Evolutionary conservation across 371 early-diverging fungal genomes (phyloP), one percentile per base, ranked within the genome.

Genomic region (Rhizopus microsporus): DNA sequence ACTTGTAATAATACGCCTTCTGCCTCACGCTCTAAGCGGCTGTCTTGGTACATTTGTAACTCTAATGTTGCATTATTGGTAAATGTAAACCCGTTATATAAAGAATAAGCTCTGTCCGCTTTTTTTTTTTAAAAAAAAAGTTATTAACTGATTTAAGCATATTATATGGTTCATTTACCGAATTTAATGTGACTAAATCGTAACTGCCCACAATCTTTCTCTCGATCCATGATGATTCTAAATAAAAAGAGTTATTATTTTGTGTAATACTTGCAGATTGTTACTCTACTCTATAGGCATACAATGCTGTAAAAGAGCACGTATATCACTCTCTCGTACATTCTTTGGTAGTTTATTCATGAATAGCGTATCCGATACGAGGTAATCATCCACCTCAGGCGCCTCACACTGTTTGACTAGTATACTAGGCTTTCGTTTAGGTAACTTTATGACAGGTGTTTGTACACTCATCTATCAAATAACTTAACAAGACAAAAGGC

Each of bases 311-410:
- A 78, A 48, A 46, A 78, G 58, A 5, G 58, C 60, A 42, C 71
- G 66, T 13, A 78, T 55, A 54, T 78, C 79, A 12, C 53, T 56
- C 51, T 78, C 79, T 46, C 54, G 62, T n/a, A 78, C 61, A 29
- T 64, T 59, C 7, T 45, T 32, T 23, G 68, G 63, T 2, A 78
- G 47, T 30, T 63, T 66, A 17, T 70, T 68, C 29, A 78, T 47
- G 56, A 64, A 73, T 33, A 78, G 54, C 10, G 74, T 75, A 13
- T 78, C 79, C 4, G 72, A 65, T 10, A 78, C 79, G 16, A 78
- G 40, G 13, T 43, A 65, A 12, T 72, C 68, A 23, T 54, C 59
- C 3, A 56, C 58, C 0, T 75, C 73, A 40, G 54, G 16, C 29
- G 32, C 35, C 15, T 62, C 65, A 34, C 46, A 45, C 8, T 17